A percentile compares a stretch with the other conserved stretches of the same genome.
Conservation (phyloP, 768 basidiomycete genomes). For the Neoboletus subvelutipes region DNA sequence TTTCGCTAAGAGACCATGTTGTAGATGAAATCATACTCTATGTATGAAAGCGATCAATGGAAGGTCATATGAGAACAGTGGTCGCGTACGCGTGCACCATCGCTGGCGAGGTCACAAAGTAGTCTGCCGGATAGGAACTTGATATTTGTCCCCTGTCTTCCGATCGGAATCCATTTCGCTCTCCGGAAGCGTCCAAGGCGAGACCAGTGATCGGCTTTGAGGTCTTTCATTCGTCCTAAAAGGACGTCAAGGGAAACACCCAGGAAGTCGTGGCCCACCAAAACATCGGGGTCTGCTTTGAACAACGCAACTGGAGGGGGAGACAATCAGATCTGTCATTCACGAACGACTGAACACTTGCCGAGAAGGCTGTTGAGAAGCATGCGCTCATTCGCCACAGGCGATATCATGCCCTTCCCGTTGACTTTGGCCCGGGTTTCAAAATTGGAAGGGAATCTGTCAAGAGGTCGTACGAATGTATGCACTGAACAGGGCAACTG, state of each 20-base stretch:
- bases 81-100: constrained; percentile 79
- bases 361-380: constrained; percentile 81
- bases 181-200: constrained; percentile 88
- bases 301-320: constrained; percentile 59
- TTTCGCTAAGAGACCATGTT: constrained; percentile 97
- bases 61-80: background rate
- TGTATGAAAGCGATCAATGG: background rate
- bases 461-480: constrained; percentile 89
- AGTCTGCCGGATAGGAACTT: constrained; percentile 82
- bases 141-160: constrained; percentile 81
- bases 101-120: constrained; percentile 90
- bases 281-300: constrained; percentile 89
- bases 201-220: constrained; percentile 93
- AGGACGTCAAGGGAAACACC: constrained; percentile 89
- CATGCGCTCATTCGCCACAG: constrained; percentile 80
- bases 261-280: constrained; percentile 93
- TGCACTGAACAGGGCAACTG: constrained; percentile 77
- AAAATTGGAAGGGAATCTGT: constrained; percentile 82
- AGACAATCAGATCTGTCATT: background rate
- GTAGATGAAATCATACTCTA: constrained; percentile 97
- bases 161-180: constrained; percentile 77
- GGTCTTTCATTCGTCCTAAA: constrained; percentile 85
- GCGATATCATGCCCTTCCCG: constrained; percentile 65
- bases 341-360: constrained; percentile 30
- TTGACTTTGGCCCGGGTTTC: constrained; percentile 65